phyloP scores from a whole-genome alignment of 2,329 filamentous ascomycete species.

The Podosphaera aphanis region DNA sequence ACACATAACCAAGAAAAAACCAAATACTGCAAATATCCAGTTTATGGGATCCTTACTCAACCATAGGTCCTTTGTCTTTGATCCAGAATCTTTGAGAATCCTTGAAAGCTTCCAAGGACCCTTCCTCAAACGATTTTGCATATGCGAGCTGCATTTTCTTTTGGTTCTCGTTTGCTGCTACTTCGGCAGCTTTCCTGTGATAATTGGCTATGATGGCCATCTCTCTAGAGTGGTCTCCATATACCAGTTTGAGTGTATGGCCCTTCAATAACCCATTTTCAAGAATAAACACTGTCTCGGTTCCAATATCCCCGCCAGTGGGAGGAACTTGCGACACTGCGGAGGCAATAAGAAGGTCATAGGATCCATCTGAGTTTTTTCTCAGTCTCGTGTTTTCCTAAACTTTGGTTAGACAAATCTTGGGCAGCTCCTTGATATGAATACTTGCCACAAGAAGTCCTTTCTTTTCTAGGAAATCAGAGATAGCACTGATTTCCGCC shows the following conservation, averaged over 20 bases:
- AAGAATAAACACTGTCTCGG: constrained; percentile 35
- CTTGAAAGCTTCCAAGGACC: constrained; percentile 57
- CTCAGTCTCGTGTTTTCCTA: constrained; percentile 52
- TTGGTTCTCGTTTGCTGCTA: constrained; percentile 52
- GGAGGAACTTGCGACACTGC: constrained; percentile 33
- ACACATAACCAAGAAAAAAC: too few relatives aligned
- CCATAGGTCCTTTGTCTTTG: constrained; percentile 54
- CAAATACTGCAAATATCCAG: constrained; percentile 26
- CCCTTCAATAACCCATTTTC: constrained; percentile 35
- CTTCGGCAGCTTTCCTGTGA: constrained; percentile 42
- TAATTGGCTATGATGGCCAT: constrained; percentile 46
- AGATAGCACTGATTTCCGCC: constrained; percentile 47
- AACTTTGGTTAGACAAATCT: constrained; percentile 1
- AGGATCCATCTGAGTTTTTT: constrained; percentile 39
- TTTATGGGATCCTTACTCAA: constrained; percentile 25
- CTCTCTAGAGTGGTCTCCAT: constrained; percentile 50
- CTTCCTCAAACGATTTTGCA: constrained; percentile 47
- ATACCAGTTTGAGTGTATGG: constrained; percentile 46
- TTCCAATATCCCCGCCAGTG: constrained; percentile 44
- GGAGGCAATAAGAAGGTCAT: constrained; percentile 54
- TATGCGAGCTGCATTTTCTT: constrained; percentile 53
- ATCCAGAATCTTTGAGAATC: constrained; percentile 66
- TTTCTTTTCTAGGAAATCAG: constrained; percentile 50
- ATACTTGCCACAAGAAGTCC: constrained; percentile 30
- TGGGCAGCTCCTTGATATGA: neutral